Percentiles rank a stretch among this genome's conserved stretches.
phyloP scores from a whole-genome alignment of 2,329 filamentous ascomycete genomes.

The Penicillium sp. region DNA sequence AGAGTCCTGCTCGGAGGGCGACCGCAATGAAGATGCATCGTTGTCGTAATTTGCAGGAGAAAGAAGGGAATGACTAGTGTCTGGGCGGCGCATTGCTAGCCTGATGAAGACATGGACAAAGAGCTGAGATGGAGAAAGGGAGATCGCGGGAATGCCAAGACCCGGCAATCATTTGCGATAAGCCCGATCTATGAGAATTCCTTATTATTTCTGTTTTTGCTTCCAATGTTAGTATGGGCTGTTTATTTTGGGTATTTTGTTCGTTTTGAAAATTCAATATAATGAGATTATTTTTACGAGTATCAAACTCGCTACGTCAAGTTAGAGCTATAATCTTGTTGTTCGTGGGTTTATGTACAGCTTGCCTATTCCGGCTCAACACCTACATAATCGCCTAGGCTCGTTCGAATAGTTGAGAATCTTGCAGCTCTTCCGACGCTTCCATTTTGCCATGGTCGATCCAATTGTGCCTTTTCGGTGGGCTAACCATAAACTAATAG shows the following conservation, averaged over 20 bases:
- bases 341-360: not conserved
- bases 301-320: too few relatives aligned
- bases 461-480: too few relatives aligned
- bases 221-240: not conserved
- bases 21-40: constrained; percentile 66
- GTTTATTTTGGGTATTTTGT: not conserved
- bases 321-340: not conserved
- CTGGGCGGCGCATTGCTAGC: constrained; percentile 25
- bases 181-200: not conserved
- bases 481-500: too few relatives aligned
- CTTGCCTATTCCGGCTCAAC: not conserved
- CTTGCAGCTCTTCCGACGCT: too few relatives aligned
- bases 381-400: too few relatives aligned
- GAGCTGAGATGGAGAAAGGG: constrained; percentile 10
- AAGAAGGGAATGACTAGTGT: constrained; percentile 52
- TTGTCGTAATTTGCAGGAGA: constrained; percentile 66
- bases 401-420: too few relatives aligned
- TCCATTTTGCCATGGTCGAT: too few relatives aligned
- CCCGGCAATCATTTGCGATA: constrained; percentile 7
- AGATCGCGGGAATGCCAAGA: constrained; percentile 10
- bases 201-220: too few relatives aligned
- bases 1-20: constrained; percentile 65
- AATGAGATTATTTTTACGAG: not conserved
- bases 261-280: too few relatives aligned
- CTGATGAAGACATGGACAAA: constrained; percentile 26